Evolutionary conservation across 805 yeast species (phyloP).

Genomic region (Sungouiozyma ichnusensis): DNA sequence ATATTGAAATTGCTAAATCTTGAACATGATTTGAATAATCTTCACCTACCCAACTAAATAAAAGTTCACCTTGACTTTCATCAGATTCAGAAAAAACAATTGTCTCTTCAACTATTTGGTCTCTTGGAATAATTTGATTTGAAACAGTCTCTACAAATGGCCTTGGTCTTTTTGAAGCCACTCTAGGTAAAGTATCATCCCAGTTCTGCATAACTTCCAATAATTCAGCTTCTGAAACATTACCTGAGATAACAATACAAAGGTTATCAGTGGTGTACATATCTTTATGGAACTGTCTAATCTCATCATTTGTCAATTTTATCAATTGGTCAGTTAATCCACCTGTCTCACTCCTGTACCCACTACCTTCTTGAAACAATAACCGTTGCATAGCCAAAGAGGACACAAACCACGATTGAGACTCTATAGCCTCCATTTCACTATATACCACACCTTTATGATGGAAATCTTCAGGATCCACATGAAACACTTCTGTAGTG

Average conservation of each 20-base stretch:
- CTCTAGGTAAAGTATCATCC: conserved; percentile 45
- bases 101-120: conserved; percentile 35
- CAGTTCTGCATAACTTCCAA: conserved; percentile 47
- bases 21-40: conserved; percentile 38
- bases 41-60: conserved; percentile 79
- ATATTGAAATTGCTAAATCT: conserved; percentile 59
- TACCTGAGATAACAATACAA: conserved; percentile 76
- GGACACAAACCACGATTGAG: conserved; percentile 59
- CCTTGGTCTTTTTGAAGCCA: conserved; percentile 31
- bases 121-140: conserved; percentile 36
- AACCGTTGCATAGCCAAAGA: conserved; percentile 50
- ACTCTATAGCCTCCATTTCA: conserved; percentile 92
- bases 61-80: conserved; percentile 69
- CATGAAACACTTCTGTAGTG: conserved; percentile 87
- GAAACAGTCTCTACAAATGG: conserved; percentile 65
- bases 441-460: conserved; percentile 96
- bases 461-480: conserved; percentile 70
- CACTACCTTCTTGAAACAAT: conserved; percentile 49
- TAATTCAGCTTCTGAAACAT: conserved; percentile 67
- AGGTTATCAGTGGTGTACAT: conserved; percentile 77
- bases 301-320: conserved; percentile 58
- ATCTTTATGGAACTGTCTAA: conserved; percentile 60
- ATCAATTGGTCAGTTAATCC: conserved; percentile 75
- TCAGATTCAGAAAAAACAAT: conserved; percentile 84
- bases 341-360: conserved; percentile 90